phyloP scores from a whole-genome alignment of 73 alveolate species.

The Paramecium octaurelia region DNA sequence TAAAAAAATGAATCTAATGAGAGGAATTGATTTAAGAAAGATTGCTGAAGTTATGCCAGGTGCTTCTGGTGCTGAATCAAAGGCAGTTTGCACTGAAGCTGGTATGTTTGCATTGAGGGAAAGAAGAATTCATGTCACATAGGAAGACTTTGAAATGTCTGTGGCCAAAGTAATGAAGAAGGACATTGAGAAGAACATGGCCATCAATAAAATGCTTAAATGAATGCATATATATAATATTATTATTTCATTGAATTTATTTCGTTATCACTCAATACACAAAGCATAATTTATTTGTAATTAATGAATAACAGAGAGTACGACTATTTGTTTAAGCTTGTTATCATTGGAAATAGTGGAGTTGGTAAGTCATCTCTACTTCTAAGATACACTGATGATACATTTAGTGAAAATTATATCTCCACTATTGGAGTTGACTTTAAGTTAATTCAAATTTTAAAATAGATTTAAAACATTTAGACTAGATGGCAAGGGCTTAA shows the following conservation, averaged over 20 bases:
- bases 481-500: slow-evolving; percentile 53
- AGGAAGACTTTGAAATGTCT: slow-evolving; percentile 99
- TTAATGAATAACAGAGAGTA: slow-evolving; percentile 47
- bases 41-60: slow-evolving; percentile 96
- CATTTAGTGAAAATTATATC: slow-evolving; percentile 67
- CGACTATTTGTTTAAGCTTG: slow-evolving; percentile 71
- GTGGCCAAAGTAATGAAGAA: slow-evolving; percentile 99
- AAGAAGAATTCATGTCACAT: slow-evolving; percentile 99
- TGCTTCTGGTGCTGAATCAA: slow-evolving; percentile 99
- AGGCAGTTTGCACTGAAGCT: slow-evolving; percentile 95
- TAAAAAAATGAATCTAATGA: slow-evolving; percentile 94
- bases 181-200: slow-evolving; percentile 97
- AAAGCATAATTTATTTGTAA: not conserved
- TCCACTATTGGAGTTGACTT: slow-evolving; percentile 79
- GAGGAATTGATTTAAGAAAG: slow-evolving; percentile 94
- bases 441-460: slow-evolving; percentile 55
- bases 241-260: not conserved
- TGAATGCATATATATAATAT: not conserved
- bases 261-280: no score
- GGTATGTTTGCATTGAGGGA: slow-evolving; percentile 99
- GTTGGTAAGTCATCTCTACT: slow-evolving; percentile 76
- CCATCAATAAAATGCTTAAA: slow-evolving; percentile 85
- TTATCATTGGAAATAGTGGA: slow-evolving; percentile 74
- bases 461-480: slow-evolving; percentile 7
- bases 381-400: slow-evolving; percentile 75